Base-by-base conservation (phyloP, 257 asterid species). In the Nicotiana paniculata region DNA sequence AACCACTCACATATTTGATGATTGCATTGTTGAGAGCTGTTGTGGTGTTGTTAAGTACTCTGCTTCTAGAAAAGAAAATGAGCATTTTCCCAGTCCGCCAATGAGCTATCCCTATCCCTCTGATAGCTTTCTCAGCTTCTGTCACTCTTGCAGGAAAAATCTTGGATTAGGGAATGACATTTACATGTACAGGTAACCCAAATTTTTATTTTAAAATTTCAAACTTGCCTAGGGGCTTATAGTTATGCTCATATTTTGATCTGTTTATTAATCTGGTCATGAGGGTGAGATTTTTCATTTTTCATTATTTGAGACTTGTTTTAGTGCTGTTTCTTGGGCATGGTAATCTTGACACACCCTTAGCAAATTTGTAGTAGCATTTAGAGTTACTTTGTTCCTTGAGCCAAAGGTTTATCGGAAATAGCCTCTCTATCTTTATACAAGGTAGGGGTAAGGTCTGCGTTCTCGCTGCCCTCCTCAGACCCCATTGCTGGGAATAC, bases 1-100 rank as follows among this genome's bases (percentile, higher is more conserved):
- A 57, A 95, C 97, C 28, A 93, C 92, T 17, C 99, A 95, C 76
- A 93, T 95, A 81, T 93, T 90, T 80, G 98, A 95, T 66, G 94
- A 95, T 79, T 93, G 97, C 83, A 83, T 95, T 85, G 90, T 95
- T n/a, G 95, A 90, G 88, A 93, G 94, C 85, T 93, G 93, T 70
- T 85, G 85, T 72, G 93, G 93, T 48, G 90, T 86, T 83, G 91
- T 91, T 21, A 90, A 82, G 80, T 79, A 84, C 66, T 85, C 92
- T 7, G 91, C 85, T 35, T 85, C 89, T 37, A 84, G 86, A 55
- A 86, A 86, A 35, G 85, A 79, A 12, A 79, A 69, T 72, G 88
- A 39, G 48, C 57, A 48, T 43, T 81, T 69, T 33, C 64, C 87
- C 2, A 35, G 28, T 77, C 82, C 69, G 21, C 81, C 86, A 24